phyloP scores from a whole-genome alignment of 148 eudicot genomes.

The Rhododendron molle region DNA sequence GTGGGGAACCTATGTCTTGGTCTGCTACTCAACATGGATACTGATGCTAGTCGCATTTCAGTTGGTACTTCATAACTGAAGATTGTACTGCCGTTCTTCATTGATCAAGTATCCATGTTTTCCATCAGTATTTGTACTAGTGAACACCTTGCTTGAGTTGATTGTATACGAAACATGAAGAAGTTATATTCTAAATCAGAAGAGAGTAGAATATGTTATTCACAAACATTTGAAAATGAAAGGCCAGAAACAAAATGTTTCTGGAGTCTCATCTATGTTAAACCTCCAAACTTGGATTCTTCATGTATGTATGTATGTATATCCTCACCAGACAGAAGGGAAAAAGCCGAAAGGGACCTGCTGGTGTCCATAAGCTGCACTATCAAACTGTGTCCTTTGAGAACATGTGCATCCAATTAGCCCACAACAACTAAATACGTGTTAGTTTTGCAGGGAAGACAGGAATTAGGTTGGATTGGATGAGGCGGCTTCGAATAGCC shows the following conservation, averaged over 20 bases:
- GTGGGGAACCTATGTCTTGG: no score
- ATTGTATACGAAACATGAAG: background rate
- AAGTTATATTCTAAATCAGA: background rate
- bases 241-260: background rate
- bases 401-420: background rate
- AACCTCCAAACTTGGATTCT: background rate
- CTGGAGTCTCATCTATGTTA: background rate
- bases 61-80: background rate
- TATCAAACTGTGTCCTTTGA: background rate
- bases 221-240: background rate
- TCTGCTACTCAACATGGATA: background rate
- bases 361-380: background rate
- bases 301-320: background rate
- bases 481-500: slow-evolving; percentile 17
- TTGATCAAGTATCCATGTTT: background rate
- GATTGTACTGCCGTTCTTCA: background rate
- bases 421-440: background rate
- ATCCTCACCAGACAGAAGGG: background rate
- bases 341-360: background rate
- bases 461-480: slow-evolving; percentile 24
- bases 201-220: background rate
- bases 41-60: background rate
- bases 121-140: background rate
- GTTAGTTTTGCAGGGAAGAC: slow-evolving; percentile 14
- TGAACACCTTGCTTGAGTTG: background rate